phyloP scores from a whole-genome alignment of 2,329 filamentous ascomycete species.

The Ophiostoma ips region DNA sequence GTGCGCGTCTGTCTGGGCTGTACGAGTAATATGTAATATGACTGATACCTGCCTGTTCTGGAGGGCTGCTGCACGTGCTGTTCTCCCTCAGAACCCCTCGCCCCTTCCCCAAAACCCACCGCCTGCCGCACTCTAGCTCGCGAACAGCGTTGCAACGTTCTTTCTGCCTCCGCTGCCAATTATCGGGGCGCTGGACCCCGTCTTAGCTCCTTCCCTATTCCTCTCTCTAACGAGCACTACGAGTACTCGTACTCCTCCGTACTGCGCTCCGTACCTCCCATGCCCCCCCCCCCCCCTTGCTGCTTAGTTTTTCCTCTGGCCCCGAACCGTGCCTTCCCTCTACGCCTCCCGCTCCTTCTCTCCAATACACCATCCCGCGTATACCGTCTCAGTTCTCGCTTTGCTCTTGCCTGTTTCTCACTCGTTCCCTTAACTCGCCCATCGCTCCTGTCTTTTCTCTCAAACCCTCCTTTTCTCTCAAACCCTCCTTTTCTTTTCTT shows the following conservation, averaged over 20 bases:
- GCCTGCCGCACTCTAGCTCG: neutral
- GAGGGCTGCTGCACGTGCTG: too few species aligned
- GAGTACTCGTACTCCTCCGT: too few species aligned
- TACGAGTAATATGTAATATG: too few species aligned
- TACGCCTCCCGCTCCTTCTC: neutral
- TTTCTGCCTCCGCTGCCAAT: neutral
- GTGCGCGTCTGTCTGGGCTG: too few species aligned
- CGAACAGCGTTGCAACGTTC: neutral
- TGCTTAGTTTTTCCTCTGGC: neutral
- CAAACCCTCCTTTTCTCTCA: neutral
- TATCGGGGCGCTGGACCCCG: neutral
- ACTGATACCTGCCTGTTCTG: too few species aligned
- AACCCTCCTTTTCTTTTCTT: neutral
- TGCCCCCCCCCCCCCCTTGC: neutral
- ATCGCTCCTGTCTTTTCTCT: too few species aligned
- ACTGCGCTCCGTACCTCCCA: neutral
- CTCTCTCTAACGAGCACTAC: too few species aligned
- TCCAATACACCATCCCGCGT: neutral
- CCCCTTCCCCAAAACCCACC: neutral
- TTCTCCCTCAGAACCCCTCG: too few species aligned
- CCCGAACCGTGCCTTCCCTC: neutral
- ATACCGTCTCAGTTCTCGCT: neutral
- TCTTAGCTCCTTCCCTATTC: too few species aligned
- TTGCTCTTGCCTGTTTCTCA: neutral
- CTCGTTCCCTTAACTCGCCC: neutral